Evolutionary conservation across 1,284 basidiomycete genomes (phyloP).

Genomic region (Ustilago nuda): DNA sequence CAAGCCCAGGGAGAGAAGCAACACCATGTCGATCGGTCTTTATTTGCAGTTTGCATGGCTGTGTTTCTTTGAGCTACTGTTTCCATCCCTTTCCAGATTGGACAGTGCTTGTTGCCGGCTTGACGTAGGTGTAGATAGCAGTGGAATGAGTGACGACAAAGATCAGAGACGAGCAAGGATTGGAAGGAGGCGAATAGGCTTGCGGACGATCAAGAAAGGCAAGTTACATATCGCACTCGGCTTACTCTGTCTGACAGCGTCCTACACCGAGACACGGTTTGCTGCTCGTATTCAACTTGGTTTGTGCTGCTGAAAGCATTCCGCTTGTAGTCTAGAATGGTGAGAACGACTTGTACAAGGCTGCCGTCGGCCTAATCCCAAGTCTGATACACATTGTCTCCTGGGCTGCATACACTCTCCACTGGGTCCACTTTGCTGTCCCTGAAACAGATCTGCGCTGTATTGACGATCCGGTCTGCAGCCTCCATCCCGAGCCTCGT

Average conservation of each 20-base stretch:
- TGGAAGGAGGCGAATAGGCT: not conserved
- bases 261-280: constrained; percentile 10
- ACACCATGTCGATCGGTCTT: constrained; percentile 11
- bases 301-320: constrained; percentile 4
- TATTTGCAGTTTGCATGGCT: not conserved
- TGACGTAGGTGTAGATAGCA: too few relatives aligned
- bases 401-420: too few relatives aligned
- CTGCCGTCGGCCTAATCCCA: not conserved
- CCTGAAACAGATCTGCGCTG: constrained; percentile 30
- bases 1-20: not conserved
- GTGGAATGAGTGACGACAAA: too few relatives aligned
- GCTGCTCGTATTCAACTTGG: not conserved
- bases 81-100: too few relatives aligned
- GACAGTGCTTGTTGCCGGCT: too few relatives aligned
- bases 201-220: not conserved
- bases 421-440: too few relatives aligned
- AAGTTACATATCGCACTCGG: constrained; percentile 16
- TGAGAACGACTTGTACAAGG: not conserved
- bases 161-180: too few relatives aligned
- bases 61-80: too few relatives aligned
- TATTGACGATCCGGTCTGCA: constrained; percentile 33
- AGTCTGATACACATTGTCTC: too few relatives aligned
- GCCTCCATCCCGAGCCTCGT: constrained; percentile 18
- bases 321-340: not conserved
- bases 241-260: constrained; percentile 2